A percentile compares a stretch with the other conserved stretches of the same genome.
phyloP scores from a whole-genome alignment of 164 flowering plant genomes.

The Nymphaea colorata region DNA sequence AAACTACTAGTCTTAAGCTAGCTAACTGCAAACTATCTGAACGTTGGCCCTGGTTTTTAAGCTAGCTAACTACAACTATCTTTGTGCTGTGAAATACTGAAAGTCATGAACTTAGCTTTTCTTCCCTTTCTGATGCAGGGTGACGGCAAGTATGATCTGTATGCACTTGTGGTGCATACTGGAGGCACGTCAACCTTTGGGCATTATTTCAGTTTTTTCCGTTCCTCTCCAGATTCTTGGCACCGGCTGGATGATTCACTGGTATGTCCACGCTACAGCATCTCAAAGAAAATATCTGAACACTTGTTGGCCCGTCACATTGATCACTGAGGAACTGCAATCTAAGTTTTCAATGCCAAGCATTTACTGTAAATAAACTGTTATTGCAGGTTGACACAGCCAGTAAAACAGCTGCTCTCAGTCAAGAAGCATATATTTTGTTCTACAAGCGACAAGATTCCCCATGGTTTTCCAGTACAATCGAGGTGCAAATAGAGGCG shows the following conservation, averaged over 20 bases:
- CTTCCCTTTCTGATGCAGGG: conserved; percentile 17
- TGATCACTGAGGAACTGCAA: background rate
- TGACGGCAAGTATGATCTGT: conserved; percentile 52
- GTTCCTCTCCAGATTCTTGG: conserved; percentile 64
- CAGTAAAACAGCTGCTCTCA: conserved; percentile 31
- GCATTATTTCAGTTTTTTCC: conserved; percentile 69
- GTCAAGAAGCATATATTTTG: conserved; percentile 71
- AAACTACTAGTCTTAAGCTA: too few relatives aligned
- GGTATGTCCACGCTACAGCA: conserved; percentile 28
- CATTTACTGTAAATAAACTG: background rate
- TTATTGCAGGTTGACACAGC: conserved; percentile 11
- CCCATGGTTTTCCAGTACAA: conserved; percentile 57
- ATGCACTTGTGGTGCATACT: conserved; percentile 73
- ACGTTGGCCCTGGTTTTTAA: too few relatives aligned
- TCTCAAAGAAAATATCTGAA: background rate
- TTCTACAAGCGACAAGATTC: conserved; percentile 69
- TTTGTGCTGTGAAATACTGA: background rate
- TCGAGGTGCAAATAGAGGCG: conserved; percentile 23
- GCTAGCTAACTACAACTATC: background rate
- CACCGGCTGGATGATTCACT: conserved; percentile 55
- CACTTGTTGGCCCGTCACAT: background rate
- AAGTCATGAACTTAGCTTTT: background rate
- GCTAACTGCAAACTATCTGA: too few relatives aligned
- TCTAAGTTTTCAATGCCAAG: background rate
- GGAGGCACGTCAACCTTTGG: conserved; percentile 52